phyloP scores from a whole-genome alignment of 2,329 filamentous ascomycete species.

The Alternaria incomplexa region DNA sequence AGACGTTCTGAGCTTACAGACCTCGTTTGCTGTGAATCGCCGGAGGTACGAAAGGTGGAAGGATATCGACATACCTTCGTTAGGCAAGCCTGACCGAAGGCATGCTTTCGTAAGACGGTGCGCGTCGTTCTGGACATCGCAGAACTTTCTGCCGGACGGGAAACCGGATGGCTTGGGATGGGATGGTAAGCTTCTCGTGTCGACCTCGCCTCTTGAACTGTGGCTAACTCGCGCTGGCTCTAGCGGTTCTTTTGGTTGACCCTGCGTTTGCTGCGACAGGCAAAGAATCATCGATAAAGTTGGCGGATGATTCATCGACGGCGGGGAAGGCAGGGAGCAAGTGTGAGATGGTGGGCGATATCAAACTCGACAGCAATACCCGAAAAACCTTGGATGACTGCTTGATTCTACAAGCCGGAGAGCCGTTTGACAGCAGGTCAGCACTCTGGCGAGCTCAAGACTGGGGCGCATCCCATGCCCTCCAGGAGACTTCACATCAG shows the following conservation, averaged over 20 bases:
- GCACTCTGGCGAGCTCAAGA: background rate
- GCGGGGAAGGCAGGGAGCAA: background rate
- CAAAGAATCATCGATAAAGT: background rate
- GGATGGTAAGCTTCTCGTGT: background rate
- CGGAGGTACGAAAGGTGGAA: slow-evolving; percentile 13
- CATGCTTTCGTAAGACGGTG: slow-evolving; percentile 24
- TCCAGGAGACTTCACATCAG: background rate
- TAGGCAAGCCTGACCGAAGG: slow-evolving; percentile 8
- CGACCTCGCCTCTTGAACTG: too few relatives aligned
- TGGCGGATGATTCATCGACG: background rate
- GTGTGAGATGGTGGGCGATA: too few relatives aligned
- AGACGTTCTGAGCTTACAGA: background rate
- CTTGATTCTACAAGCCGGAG: background rate
- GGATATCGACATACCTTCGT: slow-evolving; percentile 18
- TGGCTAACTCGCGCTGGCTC: too few relatives aligned
- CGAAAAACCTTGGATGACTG: background rate
- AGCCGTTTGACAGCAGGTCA: background rate
- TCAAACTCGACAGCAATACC: background rate
- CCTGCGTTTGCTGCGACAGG: background rate
- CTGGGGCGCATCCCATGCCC: background rate
- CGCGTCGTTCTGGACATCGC: slow-evolving; percentile 27
- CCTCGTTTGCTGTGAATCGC: background rate
- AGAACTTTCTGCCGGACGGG: background rate
- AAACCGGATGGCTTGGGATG: background rate
- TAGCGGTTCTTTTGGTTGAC: background rate